These are phyloP conservation scores for Williopsis jadinii DNA, from an alignment of 1,139 yeast genomes.

Conservation along the genomic window DNA sequence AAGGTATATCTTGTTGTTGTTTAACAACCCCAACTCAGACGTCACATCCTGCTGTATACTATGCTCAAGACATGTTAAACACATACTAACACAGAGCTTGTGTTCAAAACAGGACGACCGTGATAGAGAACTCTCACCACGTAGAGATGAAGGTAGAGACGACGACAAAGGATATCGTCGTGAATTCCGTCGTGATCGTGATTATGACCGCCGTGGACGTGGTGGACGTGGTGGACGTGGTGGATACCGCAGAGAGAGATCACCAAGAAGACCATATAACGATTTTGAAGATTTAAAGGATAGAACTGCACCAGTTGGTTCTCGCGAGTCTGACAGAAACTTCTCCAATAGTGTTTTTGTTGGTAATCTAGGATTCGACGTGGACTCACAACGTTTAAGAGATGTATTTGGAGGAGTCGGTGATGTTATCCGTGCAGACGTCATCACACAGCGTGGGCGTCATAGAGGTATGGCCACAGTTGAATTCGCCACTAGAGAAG, in stretches of 20 bases:
- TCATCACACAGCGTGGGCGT: conserved; percentile 76
- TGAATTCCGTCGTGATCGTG: not conserved
- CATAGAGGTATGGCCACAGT: conserved; percentile 93
- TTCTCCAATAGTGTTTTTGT: conserved; percentile 65
- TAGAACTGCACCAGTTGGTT: conserved; percentile 10
- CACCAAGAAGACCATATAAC: conserved; percentile 1
- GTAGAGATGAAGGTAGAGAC: conserved; percentile 17
- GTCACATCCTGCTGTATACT: too few species aligned
- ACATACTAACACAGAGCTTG: not conserved
- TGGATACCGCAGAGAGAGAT: conserved; percentile 1
- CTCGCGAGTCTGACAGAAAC: conserved; percentile 48
- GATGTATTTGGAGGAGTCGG: conserved; percentile 59
- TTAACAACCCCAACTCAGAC: too few species aligned
- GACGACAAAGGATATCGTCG: not conserved
- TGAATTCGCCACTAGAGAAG: conserved; percentile 63
- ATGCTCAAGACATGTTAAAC: too few species aligned
- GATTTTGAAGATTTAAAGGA: conserved; percentile 10
- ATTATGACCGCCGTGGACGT: not conserved
- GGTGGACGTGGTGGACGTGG: not conserved
- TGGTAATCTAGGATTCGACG: conserved; percentile 66
- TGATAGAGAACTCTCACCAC: conserved; percentile 27
- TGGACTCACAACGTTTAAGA: conserved; percentile 52
- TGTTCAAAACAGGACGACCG: conserved; percentile 15
- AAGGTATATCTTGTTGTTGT: too few species aligned
- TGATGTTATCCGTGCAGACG: conserved; percentile 76